Base-by-base conservation (phyloP, 306 rosid species). In the Ceratonia siliqua region DNA sequence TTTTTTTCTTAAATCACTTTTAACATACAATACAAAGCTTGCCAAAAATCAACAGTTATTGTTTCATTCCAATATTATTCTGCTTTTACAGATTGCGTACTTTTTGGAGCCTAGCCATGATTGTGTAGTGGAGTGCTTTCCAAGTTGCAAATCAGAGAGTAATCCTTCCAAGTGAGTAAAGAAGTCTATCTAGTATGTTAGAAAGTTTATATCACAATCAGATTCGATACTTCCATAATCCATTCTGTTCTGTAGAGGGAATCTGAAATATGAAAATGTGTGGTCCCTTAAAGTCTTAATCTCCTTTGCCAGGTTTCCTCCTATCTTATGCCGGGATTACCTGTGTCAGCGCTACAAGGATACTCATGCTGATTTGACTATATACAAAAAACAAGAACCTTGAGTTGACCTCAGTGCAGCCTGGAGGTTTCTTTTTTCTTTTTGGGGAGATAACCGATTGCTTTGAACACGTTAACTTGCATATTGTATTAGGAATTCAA, bases 81-180 rank as follows among this genome's bases (percentile, higher is more conserved):
- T 22, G n/a, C 54, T 74, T 64, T 49, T 48, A 55, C 92, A 94
- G 98, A 88, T 92, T 39, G 95, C 96, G 5, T 92, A 85, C 81
- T 94, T 94, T 32, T 28, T 94, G 70, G 97, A 91, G 78, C 98
- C 98, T 3, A 84, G 83, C 61, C 92, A 88, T 50, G 93, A 90
- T 48, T 94, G 99, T 82, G 75, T 91, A 25, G 93, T 91, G 30
- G 92, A 94, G 69, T 92, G 99, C 83, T 80, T 94, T 77, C 95
- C 93, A 42, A 90, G 96, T 36, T 92, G 99, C 89, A 85, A 86
- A 82, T 92, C 99, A 10, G 95, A 86, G 33, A 73, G 61, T 15
- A 82, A 92, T 54, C 98, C 96, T 75, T 88, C 99, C 65, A 94
- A 87, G 99, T 94, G 78, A 88, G 97, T 84, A 18, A 22, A 15